Evolutionary conservation across 257 asterid species (phyloP).

Genomic region (Salvia rosmarinus): DNA sequence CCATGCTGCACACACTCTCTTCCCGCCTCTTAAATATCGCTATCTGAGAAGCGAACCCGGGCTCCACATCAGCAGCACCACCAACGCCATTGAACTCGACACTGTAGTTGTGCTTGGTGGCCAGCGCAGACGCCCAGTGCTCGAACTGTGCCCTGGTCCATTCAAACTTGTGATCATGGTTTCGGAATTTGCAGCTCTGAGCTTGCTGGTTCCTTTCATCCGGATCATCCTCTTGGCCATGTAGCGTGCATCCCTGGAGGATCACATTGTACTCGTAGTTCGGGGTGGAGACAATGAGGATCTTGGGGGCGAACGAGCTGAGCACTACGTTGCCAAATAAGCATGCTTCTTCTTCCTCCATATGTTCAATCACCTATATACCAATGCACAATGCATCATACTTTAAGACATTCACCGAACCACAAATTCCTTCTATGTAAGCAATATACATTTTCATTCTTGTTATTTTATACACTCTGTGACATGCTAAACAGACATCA

Average conservation of each 20-base stretch:
- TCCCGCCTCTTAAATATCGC: constrained; percentile 73
- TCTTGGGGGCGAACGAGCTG: constrained; percentile 63
- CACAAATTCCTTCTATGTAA: no score
- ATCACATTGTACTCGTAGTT: constrained; percentile 88
- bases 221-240: constrained; percentile 63
- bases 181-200: constrained; percentile 69
- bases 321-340: constrained; percentile 79
- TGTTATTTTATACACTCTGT: no score
- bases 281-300: constrained; percentile 89
- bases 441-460: no score
- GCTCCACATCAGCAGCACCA: constrained; percentile 67
- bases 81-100: constrained; percentile 92
- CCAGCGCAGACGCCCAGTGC: constrained; percentile 77
- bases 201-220: constrained; percentile 62
- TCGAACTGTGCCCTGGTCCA: constrained; percentile 88
- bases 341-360: constrained; percentile 89
- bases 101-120: constrained; percentile 54
- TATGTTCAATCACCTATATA: constrained; percentile 85
- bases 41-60: constrained; percentile 94
- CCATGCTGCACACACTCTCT: constrained; percentile 30
- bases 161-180: constrained; percentile 93
- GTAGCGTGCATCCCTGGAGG: constrained; percentile 70
- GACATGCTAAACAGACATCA: no score
- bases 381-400: no score
- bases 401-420: no score